These are phyloP conservation scores for Cryptococcus sp. DNA, from an alignment of 1,284 basidiomycete genomes.

Conservation along the genomic window DNA sequence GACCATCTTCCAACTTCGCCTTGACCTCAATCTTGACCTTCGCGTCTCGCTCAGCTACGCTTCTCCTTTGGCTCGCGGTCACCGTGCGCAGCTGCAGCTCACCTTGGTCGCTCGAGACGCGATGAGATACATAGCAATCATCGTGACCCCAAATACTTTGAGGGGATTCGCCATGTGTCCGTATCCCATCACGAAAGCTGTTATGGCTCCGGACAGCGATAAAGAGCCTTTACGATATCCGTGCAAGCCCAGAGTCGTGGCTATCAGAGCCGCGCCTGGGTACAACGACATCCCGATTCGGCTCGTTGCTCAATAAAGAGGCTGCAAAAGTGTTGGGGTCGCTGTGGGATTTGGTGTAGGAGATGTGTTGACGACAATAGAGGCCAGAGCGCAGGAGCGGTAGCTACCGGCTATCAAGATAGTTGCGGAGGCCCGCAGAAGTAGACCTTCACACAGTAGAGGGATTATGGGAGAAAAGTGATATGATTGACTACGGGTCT, in stretches of 20 bases:
- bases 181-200: constrained; percentile 72
- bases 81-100: constrained; percentile 55
- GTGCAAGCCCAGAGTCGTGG: constrained; percentile 57
- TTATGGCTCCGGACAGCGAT: constrained; percentile 58
- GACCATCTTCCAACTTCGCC: constrained; percentile 73
- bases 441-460: too few relatives aligned
- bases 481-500: too few relatives aligned
- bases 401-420: too few relatives aligned
- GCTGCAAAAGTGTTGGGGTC: too few relatives aligned
- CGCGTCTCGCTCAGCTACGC: not conserved
- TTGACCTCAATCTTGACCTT: constrained; percentile 61
- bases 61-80: not conserved
- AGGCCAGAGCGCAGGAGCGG: too few relatives aligned
- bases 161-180: constrained; percentile 50
- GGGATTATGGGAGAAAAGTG: too few relatives aligned
- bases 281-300: constrained; percentile 20
- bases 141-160: constrained; percentile 64
- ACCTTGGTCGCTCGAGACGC: constrained; percentile 85
- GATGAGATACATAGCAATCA: constrained; percentile 79
- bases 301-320: too few relatives aligned
- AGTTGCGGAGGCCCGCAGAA: too few relatives aligned
- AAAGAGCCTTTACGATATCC: constrained; percentile 58
- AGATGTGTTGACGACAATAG: too few relatives aligned
- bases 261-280: constrained; percentile 54
- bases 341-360: too few relatives aligned